Base-by-base conservation (phyloP, 345 rosid species). In the Lepidium aucheri region DNA sequence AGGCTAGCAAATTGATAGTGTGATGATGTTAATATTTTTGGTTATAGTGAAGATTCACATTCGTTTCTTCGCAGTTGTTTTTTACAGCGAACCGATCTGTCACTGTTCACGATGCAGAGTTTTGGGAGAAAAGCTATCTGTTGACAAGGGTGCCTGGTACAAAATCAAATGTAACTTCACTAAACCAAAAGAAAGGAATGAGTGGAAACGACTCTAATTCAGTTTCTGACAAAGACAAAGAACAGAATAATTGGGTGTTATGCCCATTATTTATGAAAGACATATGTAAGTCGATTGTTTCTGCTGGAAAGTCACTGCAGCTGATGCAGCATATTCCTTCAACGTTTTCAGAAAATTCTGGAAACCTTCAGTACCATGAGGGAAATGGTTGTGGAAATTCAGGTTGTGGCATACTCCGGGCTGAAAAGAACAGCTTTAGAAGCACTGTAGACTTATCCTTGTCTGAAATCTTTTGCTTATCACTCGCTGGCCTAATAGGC, bases 261-360 rank as follows among this genome's bases (percentile, higher is more conserved):
- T 94, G 88, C 63, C 99, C 99, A 65, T 63, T 82, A 63, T 89
- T 89, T 80, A 65, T 95, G 12, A 86, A 80, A 82, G 92, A 84
- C 81, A 81, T 80, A 45, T 83, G 85, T 55, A 83, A 81, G 68
- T 84, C 97, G 35, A 83, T 91, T 78, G 82, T 95, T 70, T 89
- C 96, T 68, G 99, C 96, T 24, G 99, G 99, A 63, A 95, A 95
- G 78, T 95, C 99, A 26, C 76, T 89, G 81, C 97, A 91, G 80
- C 82, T 95, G 76, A 84, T 89, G 56, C 82, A 79, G 40, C 95
- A 85, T 74, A 73, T 84, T 72, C 83, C 84, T 67, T 58, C 76
- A 60, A 69, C 84, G 57, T 77, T 65, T 49, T 68, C 77, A 13
- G 73, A 50, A 63, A 53, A 46, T 71, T 68, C 77, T 71, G 59